Evolutionary conservation across 352 stramenopile genomes (phyloP), one percentile per base, ranked within the genome.

Genomic region (Globisporangium middletonii): DNA sequence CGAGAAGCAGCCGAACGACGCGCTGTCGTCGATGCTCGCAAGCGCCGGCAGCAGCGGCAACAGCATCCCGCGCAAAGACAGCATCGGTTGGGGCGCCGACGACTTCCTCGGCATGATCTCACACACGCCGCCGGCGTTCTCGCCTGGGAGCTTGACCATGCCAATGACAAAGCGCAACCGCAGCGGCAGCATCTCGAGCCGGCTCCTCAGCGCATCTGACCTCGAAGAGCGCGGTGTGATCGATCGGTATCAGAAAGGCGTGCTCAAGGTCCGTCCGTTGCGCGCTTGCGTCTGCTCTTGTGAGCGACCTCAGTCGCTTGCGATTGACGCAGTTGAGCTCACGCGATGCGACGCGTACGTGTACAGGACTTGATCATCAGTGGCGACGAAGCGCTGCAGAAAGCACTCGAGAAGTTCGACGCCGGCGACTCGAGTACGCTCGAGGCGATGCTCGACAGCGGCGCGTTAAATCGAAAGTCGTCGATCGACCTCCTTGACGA

Each of bases 101-200:
- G 84, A 94, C 68, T 90, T 94, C 41, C 61, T 94, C 38, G 80
- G 82, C 53, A 94, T 94, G 82, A 94, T 94, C 60, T 86, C 76
- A 18, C 88, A 97, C 71, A 96, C 88, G 8, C 88, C 88, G 30
- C 88, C 88, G n/a, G 86, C 86, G 30, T 96, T 97, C 69, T 96
- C 88, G 30, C 87, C 88, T 2, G 86, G 86, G 35, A 95, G 86
- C 67, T 77, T 94, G 49, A 94, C 81, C 33, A 88, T 93, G 79
- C 83, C 85, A 46, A 88, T 90, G 76, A 89, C 81, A n/a, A 94
- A 94, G 69, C 68, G 85, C 48, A 81, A 81, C 5, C 78, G 85
- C 33, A 93, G 81, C 57, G 85, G 85, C 44, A 93, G 83, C 53
- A 92, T 94, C 54, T 92, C 83, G 27, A 90, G 85, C 56, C 80